These are phyloP conservation scores for Pugionium cornutum DNA, from an alignment of 345 rosid species.

Conservation along the genomic window DNA sequence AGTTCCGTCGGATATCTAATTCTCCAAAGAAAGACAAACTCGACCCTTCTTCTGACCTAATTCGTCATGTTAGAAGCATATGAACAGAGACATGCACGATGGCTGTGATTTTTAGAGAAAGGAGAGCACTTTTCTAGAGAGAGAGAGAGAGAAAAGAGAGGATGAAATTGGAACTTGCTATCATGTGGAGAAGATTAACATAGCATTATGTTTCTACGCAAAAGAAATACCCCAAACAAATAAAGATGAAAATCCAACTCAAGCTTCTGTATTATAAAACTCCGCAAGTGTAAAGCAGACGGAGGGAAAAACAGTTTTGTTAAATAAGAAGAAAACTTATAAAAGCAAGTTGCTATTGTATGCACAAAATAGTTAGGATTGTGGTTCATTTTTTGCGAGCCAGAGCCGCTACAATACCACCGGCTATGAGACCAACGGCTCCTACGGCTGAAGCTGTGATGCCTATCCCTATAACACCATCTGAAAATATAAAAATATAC, in stretches of 20 bases:
- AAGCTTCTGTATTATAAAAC: slow-evolving; percentile 22
- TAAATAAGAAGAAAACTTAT: background rate
- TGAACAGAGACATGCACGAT: too few relatives aligned
- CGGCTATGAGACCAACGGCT: slow-evolving; percentile 76
- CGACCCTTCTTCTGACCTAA: too few relatives aligned
- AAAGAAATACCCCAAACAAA: background rate
- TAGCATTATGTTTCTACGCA: background rate
- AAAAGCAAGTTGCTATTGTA: slow-evolving; percentile 18
- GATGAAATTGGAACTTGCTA: too few relatives aligned
- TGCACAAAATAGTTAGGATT: slow-evolving; percentile 28
- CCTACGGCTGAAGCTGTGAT: slow-evolving; percentile 85
- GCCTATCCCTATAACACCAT: slow-evolving; percentile 93
- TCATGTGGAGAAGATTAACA: too few relatives aligned
- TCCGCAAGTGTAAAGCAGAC: slow-evolving; percentile 3
- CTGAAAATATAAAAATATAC: slow-evolving; percentile 40
- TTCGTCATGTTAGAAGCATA: too few relatives aligned
- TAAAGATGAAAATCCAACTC: slow-evolving; percentile 15
- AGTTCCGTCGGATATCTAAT: too few relatives aligned
- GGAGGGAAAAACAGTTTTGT: slow-evolving; percentile 3
- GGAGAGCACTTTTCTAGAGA: too few relatives aligned
- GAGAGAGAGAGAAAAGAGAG: too few relatives aligned
- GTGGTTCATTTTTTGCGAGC: slow-evolving; percentile 63
- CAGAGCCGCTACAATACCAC: slow-evolving; percentile 80
- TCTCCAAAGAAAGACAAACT: too few relatives aligned
- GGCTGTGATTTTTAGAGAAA: too few relatives aligned